Percentiles rank a stretch among this genome's conserved stretches.
Evolutionary conservation across 306 rosid genomes (phyloP).

Genomic region (Citrullus colocynthis): DNA sequence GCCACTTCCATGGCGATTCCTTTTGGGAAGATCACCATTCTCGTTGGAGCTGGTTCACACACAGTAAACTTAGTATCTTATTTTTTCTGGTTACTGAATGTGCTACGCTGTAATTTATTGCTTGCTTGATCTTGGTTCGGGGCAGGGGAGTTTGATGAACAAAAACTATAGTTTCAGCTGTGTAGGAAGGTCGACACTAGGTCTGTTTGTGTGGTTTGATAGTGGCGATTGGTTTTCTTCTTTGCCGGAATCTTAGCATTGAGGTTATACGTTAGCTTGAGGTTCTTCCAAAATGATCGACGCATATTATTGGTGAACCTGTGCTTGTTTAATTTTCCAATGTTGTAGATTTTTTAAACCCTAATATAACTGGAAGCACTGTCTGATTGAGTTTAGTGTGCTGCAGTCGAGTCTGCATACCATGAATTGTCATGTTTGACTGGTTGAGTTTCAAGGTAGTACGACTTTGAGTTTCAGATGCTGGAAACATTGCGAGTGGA

Average conservation of each 20-base stretch:
- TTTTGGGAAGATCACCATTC: conserved; percentile 64
- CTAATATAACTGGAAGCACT: neutral
- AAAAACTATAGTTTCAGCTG: neutral
- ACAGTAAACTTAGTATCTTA: conserved; percentile 7
- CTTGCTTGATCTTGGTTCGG: neutral
- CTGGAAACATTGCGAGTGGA: neutral
- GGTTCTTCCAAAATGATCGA: neutral
- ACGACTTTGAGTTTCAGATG: neutral
- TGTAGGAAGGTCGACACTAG: neutral
- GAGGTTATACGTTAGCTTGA: neutral
- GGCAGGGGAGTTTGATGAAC: neutral
- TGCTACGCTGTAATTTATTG: neutral
- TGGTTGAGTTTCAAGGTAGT: neutral
- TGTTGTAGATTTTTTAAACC: too few species aligned
- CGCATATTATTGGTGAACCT: neutral
- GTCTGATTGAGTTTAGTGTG: neutral
- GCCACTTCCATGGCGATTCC: conserved; percentile 51
- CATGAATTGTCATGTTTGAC: neutral
- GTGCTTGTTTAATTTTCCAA: neutral
- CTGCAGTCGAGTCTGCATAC: neutral
- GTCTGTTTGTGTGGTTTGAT: neutral
- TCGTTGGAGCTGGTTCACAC: conserved; percentile 80
- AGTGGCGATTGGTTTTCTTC: neutral
- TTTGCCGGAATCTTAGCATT: neutral
- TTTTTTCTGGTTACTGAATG: neutral